Base-by-base conservation (phyloP, 1,284 basidiomycete species). In the Cerioporus squamosus region DNA sequence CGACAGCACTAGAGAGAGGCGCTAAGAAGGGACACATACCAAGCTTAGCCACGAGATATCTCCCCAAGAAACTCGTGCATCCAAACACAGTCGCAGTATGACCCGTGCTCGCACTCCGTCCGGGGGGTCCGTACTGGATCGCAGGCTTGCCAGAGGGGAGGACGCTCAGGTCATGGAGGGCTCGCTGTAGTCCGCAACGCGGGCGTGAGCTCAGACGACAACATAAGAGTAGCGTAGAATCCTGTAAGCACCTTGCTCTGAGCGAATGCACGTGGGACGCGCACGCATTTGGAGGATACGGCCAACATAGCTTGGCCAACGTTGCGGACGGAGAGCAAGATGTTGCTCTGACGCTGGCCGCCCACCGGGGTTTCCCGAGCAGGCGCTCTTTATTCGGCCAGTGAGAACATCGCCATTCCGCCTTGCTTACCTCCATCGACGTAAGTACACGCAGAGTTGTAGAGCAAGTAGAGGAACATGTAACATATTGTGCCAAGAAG, bases 1-100 rank as follows among this genome's bases (percentile, higher is more conserved):
- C 36, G 31, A 33, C 48, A 26, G 15, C 9, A 22, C 15, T 0
- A 24, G 40, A 15, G 3, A 51, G 20, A 10, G 10, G 39, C 5
- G 24, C 5, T 23, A 17, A 42, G 26, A 22, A 23, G 45, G 46
- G 43, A 43, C 31, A 75, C 87, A 62, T 68, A 93, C 92, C 92
- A 14, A 97, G 84, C 79, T 97, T 97, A 48, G 91, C 85, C 47
- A 99, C 94, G 52, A 98, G 80, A 77, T 98, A 99, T 70, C 96
- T 81, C 51, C 97, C 97, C 54, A 99, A 80, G 75, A 98, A 99
- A 7, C 96, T 94, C 10, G 96, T 98, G 72, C 90, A 93, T 36
- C 97, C 97, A 79, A 99, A 99, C 55, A 99, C 96, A 29, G 97
- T 99, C 43, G 91, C 97, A 46, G 91, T 86, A 76, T 96, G 95